Evolutionary conservation across 257 asterid genomes (phyloP).

Genomic region (Solanum pinnatisectum): DNA sequence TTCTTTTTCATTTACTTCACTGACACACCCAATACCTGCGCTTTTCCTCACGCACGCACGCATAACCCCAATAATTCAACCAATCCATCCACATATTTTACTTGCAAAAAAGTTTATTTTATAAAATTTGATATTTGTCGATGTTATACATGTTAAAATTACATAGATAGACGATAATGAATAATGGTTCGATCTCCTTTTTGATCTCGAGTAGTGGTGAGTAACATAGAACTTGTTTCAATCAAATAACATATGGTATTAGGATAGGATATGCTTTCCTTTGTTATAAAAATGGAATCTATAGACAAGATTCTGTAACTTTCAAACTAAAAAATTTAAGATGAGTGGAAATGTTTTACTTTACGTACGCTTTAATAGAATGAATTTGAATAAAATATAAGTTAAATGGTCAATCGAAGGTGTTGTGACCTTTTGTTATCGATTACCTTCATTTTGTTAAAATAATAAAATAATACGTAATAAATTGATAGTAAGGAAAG

Average conservation of each 20-base stretch:
- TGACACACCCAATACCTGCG: conserved; percentile 83
- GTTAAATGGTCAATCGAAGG: background rate
- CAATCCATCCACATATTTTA: background rate
- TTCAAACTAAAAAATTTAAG: background rate
- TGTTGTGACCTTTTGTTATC: background rate
- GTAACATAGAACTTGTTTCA: too few relatives aligned
- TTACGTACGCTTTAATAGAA: background rate
- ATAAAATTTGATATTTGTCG: too few relatives aligned
- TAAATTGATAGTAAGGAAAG: background rate
- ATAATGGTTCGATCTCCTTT: rapidly evolving
- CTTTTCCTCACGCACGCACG: conserved; percentile 92
- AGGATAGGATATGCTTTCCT: background rate
- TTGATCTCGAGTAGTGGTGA: background rate
- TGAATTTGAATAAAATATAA: too few relatives aligned
- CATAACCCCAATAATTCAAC: conserved; percentile 14
- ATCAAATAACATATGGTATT: too few relatives aligned
- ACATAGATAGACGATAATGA: background rate
- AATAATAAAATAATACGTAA: too few relatives aligned
- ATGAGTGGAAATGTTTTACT: background rate
- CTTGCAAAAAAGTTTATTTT: background rate
- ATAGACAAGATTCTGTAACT: background rate
- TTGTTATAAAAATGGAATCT: too few relatives aligned
- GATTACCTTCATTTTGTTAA: too few relatives aligned
- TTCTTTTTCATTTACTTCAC: conserved; percentile 48
- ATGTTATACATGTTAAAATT: background rate